Evolutionary conservation across 768 basidiomycete species (phyloP).

Genomic region (Sutorius australiensis): DNA sequence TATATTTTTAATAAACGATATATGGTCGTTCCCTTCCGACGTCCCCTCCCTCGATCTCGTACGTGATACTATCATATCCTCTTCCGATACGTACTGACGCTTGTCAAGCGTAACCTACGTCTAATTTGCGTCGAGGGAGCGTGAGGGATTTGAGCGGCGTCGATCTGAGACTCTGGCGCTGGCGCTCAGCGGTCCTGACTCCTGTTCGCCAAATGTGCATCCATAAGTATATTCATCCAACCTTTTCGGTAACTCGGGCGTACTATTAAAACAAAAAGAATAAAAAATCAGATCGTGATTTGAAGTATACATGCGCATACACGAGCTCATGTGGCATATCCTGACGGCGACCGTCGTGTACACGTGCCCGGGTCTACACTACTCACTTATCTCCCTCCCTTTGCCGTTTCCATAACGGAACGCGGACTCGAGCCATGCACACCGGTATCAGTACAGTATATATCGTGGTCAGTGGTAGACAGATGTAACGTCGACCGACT

Average conservation of each 20-base stretch:
- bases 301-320: background rate
- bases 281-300: background rate
- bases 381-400: no score
- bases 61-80: slow-evolving; percentile 11
- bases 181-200: no score
- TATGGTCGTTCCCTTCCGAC: slow-evolving; percentile 2
- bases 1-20: background rate
- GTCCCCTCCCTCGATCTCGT: slow-evolving; percentile 6
- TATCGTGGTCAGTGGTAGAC: no score
- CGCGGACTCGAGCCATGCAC: no score
- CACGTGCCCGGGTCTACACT: slow-evolving; percentile 1
- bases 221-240: background rate
- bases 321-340: background rate
- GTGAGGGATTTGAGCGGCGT: slow-evolving; percentile 6
- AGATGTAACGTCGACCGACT: no score
- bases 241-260: slow-evolving; percentile 24
- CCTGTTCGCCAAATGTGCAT: slow-evolving; percentile 1
- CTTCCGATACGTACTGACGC: slow-evolving; percentile 6
- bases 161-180: slow-evolving; percentile 5
- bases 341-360: slow-evolving; percentile 4
- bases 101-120: slow-evolving; percentile 11
- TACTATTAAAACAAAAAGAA: background rate
- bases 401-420: no score
- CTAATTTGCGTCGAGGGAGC: slow-evolving; percentile 5
- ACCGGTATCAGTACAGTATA: no score